Evolutionary conservation across 2,329 filamentous ascomycete species (phyloP).

Genomic region (Coleophoma cylindrospora): DNA sequence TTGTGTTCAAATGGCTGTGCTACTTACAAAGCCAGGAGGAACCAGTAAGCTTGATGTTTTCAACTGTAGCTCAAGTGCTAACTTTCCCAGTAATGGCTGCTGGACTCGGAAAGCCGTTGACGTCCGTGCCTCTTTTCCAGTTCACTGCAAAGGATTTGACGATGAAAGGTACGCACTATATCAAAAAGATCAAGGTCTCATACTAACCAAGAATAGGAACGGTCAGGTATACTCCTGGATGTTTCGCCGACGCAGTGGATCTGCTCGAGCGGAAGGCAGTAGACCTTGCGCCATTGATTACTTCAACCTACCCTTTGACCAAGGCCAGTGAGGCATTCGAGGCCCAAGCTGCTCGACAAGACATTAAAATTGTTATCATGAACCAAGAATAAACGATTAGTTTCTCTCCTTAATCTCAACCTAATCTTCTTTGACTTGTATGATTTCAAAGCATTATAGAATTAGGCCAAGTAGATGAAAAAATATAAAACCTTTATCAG

Average conservation of each 20-base stretch:
- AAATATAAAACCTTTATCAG: no score
- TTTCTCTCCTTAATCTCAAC: no score
- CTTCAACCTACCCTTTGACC: constrained; percentile 18
- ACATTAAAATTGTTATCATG: constrained; percentile 20
- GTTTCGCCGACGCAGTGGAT: constrained; percentile 19
- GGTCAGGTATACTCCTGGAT: constrained; percentile 21
- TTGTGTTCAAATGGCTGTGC: constrained; percentile 19
- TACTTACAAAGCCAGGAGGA: constrained; percentile 18
- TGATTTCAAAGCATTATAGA: no score
- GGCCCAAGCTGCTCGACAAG: constrained; percentile 13
- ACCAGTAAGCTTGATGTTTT: constrained; percentile 5
- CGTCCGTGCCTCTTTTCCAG: constrained; percentile 15
- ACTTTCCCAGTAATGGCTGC: constrained; percentile 14
- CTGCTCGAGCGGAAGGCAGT: constrained; percentile 15
- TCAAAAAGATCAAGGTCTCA: no score
- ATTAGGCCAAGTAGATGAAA: no score
- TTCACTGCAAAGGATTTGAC: constrained; percentile 19
- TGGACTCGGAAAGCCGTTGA: constrained; percentile 16
- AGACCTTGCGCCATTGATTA: constrained; percentile 21
- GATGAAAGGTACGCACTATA: constrained; percentile 12
- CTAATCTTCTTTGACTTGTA: no score
- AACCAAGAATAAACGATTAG: constrained; percentile 13
- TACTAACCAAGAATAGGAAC: constrained; percentile 5
- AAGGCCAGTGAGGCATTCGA: constrained; percentile 14
- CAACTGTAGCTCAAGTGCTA: background rate